Base-by-base conservation (phyloP, 179 eudicot genomes). In the Beta lomatogona region DNA sequence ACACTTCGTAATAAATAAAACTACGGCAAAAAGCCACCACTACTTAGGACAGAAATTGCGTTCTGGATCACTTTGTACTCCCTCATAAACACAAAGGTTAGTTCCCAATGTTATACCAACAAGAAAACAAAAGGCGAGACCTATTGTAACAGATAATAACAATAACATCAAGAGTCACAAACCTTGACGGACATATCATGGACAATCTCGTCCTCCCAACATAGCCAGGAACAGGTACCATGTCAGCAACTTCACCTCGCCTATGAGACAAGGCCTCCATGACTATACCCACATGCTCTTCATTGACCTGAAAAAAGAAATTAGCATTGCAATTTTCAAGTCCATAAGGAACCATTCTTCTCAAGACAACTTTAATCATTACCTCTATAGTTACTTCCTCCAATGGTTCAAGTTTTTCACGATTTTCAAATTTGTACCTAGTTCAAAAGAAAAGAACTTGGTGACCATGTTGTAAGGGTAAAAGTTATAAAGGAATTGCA, bases 381-480 rank as follows among this genome's bases (percentile, higher is more conserved):
- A 93, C 99, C 98, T 96, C 99, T 73, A 96, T 90, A 46, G 98
- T 96, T 76, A 96, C 99, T 92, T 96, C 99, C 89, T 96, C 99
- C 80, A 96, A 82, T 75, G 99, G 99, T 87, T 96, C 99, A 76
- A 93, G 89, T 88, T 91, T 96, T 81, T 83, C 85, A 75, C 94
- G 89, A 0, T 88, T 88, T 83, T 93, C 94, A 22, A 63, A 82
- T 86, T 96, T 94, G 80, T 96, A 96, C 99, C 99, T 96, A 85
- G 78, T 75, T 67, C 75, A 78, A 60, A n/a, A 79, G n/a, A 76
- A 73, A 31, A 12, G 36, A 66, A 83, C 31, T 45, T 19, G 46
- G 54, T 72, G 54, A 73, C 19, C 46, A 41, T 28, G 55, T 44
- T 3, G 70, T 3, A 44, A 45, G 19, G 9, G 59, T 41, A 45